Percentiles rank a stretch among this genome's conserved stretches.
phyloP scores from a whole-genome alignment of 768 basidiomycete genomes.

The Phanerochaete sordida region DNA sequence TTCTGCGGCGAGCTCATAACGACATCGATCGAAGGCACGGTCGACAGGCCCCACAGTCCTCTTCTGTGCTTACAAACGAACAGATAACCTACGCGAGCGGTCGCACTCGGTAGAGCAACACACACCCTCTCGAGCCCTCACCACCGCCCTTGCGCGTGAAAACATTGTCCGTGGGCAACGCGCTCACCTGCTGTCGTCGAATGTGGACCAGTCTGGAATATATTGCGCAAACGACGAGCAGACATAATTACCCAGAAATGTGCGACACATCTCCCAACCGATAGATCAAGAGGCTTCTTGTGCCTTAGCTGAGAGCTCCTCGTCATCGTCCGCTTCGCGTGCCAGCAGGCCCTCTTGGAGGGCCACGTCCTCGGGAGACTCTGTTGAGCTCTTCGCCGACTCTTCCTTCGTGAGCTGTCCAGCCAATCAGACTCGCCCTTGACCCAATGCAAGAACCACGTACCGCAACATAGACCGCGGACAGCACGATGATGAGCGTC shows the following conservation, averaged over 20 bases:
- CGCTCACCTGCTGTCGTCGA: constrained; percentile 91
- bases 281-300: background rate
- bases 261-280: too few relatives aligned
- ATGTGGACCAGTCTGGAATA: constrained; percentile 98
- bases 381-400: background rate
- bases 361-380: constrained; percentile 16
- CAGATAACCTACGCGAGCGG: constrained; percentile 32
- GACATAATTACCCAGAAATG: too few relatives aligned
- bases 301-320: background rate
- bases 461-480: constrained; percentile 67
- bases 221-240: too few relatives aligned
- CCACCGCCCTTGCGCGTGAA: constrained; percentile 85
- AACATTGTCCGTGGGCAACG: constrained; percentile 84
- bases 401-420: constrained; percentile 23
- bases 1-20: too few relatives aligned
- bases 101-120: constrained; percentile 79
- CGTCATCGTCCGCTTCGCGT: constrained; percentile 2
- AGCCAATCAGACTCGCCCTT: background rate
- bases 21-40: too few relatives aligned
- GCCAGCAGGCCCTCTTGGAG: constrained; percentile 25
- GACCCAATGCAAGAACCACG: constrained; percentile 17
- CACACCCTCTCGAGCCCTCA: constrained; percentile 87
- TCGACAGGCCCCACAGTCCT: too few relatives aligned
- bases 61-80: too few relatives aligned
- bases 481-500: constrained; percentile 56